Conservation (phyloP, 768 basidiomycete genomes). For the Rhizopogon sp. region DNA sequence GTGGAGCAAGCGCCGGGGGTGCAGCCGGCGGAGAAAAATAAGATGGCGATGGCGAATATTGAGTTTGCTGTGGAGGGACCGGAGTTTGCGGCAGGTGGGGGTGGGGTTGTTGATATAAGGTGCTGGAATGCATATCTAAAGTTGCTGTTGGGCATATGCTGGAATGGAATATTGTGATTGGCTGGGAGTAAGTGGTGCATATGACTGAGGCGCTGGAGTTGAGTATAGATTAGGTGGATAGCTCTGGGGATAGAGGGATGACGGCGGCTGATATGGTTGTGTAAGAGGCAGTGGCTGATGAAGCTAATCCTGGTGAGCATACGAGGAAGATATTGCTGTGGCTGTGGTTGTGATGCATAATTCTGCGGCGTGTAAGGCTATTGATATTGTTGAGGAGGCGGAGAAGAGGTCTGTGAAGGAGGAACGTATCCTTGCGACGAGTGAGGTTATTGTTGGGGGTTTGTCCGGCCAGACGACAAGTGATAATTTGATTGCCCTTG, state of each 20-base stretch:
- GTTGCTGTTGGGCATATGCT: too few relatives aligned
- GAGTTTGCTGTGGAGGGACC: too few relatives aligned
- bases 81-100: too few relatives aligned
- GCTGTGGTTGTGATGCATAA: too few relatives aligned
- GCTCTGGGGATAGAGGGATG: conserved; percentile 29
- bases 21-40: conserved; percentile 2
- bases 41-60: too few relatives aligned
- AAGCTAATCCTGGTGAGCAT: conserved; percentile 13
- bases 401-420: neutral
- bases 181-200: too few relatives aligned
- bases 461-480: neutral
- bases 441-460: conserved; percentile 9
- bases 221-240: conserved; percentile 10
- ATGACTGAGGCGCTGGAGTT: too few relatives aligned
- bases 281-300: neutral
- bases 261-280: conserved; percentile 11
- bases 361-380: conserved; percentile 14
- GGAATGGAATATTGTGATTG: too few relatives aligned
- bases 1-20: neutral
- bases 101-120: too few relatives aligned
- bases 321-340: neutral
- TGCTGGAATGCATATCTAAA: too few relatives aligned
- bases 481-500: neutral
- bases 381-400: conserved; percentile 8
- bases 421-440: conserved; percentile 1